These are phyloP conservation scores for Epichloe aotearoae DNA, from an alignment of 2,329 filamentous ascomycete species.

Conservation along the genomic window DNA sequence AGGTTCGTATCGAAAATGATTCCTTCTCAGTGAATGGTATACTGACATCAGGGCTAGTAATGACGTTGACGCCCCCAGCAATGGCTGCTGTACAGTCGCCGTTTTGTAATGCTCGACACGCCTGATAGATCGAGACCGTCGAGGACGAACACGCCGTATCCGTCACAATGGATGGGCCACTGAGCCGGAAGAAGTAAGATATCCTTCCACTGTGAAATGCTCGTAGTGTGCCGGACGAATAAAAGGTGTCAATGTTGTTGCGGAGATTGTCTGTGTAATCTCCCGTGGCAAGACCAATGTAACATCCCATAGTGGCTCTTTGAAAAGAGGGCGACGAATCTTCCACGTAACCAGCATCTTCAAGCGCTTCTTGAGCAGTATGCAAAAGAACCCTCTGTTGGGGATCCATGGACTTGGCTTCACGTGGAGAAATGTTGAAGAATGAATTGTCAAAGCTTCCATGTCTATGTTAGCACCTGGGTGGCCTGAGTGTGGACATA, in stretches of 20 bases:
- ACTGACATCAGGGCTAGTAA: conserved; percentile 50
- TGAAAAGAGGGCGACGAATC: background rate
- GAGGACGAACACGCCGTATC: background rate
- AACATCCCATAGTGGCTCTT: background rate
- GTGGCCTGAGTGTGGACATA: no score
- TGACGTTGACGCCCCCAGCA: conserved; percentile 49
- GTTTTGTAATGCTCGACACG: background rate
- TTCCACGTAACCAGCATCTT: background rate
- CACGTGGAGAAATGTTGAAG: conserved; percentile 59
- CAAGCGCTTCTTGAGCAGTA: background rate
- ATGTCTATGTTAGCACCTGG: no score
- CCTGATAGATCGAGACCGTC: background rate
- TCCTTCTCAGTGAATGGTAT: background rate
- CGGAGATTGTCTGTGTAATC: background rate
- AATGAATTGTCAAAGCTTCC: conserved; percentile 43
- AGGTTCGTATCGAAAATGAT: no score
- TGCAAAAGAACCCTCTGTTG: background rate
- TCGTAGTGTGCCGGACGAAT: background rate
- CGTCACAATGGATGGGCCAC: background rate
- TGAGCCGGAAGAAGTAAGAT: background rate
- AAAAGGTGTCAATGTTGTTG: background rate
- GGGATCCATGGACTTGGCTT: conserved; percentile 47
- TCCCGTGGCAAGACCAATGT: background rate
- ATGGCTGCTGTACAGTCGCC: conserved; percentile 50
- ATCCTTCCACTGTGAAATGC: background rate